Conservation (phyloP, 2,329 filamentous ascomycete genomes). For the Colletotrichum simmondsii region DNA sequence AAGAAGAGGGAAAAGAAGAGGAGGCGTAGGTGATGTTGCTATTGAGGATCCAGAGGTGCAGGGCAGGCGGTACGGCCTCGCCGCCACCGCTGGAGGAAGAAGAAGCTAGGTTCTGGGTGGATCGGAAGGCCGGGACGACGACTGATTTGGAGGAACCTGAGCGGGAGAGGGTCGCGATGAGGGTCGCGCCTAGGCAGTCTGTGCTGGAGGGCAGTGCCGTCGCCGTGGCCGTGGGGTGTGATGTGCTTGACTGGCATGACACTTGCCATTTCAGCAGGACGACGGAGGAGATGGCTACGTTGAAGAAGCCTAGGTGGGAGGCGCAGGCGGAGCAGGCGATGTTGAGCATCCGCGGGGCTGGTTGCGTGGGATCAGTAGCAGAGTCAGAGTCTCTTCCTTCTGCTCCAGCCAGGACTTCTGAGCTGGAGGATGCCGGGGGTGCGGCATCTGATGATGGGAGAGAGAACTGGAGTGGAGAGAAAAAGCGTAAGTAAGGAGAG, state of each 20-base stretch:
- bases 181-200: conserved; percentile 64
- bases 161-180: conserved; percentile 64
- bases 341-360: conserved; percentile 45
- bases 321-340: conserved; percentile 59
- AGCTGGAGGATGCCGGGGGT: conserved; percentile 42
- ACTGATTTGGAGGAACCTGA: conserved; percentile 69
- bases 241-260: conserved; percentile 46
- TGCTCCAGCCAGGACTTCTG: conserved; percentile 40
- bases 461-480: conserved; percentile 47
- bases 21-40: conserved; percentile 64
- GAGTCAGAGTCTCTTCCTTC: not conserved
- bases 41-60: conserved; percentile 68
- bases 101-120: not conserved
- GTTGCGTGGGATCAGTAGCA: not conserved
- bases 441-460: conserved; percentile 43
- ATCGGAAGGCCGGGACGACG: conserved; percentile 51
- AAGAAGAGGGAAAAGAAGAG: conserved; percentile 36
- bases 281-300: conserved; percentile 55
- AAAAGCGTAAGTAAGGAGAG: conserved; percentile 6
- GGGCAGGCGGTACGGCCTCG: conserved; percentile 26
- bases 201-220: conserved; percentile 49
- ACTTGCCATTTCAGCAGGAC: conserved; percentile 70
- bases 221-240: conserved; percentile 23
- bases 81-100: conserved; percentile 6
- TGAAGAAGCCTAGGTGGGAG: conserved; percentile 59